Evolutionary conservation across 257 asterid genomes (phyloP).

Genomic region (Cordia subcordata): DNA sequence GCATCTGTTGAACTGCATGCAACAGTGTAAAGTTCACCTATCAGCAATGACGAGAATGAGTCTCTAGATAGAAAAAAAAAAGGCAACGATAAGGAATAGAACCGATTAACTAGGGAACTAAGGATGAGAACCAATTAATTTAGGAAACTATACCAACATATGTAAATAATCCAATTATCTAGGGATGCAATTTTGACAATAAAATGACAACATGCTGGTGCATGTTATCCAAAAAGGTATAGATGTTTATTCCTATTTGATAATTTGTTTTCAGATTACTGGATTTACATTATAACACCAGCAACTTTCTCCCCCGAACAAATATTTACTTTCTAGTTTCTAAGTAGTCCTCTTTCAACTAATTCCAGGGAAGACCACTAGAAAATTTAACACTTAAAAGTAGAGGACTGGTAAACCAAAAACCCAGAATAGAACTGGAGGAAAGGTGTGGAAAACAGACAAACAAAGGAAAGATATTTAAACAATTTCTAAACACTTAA

Average conservation of each 20-base stretch:
- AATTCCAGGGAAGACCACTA: not conserved
- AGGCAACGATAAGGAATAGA: not conserved
- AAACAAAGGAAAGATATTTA: too few relatives aligned
- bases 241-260: not conserved
- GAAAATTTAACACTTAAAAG: not conserved
- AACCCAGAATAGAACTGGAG: not conserved
- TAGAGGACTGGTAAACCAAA: not conserved
- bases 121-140: too few relatives aligned
- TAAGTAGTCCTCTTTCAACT: too few relatives aligned
- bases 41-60: constrained; percentile 14
- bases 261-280: not conserved
- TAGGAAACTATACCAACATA: not conserved
- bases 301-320: too few relatives aligned
- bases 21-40: constrained; percentile 74
- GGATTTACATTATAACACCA: not conserved
- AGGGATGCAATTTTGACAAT: too few relatives aligned
- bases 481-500: not conserved
- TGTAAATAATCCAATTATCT: too few relatives aligned
- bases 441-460: not conserved
- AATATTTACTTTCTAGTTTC: too few relatives aligned
- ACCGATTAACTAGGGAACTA: not conserved
- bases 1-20: constrained; percentile 85
- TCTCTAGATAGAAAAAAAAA: not conserved
- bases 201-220: too few relatives aligned
- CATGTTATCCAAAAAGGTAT: too few relatives aligned